Conservation (phyloP, 768 basidiomycete genomes). For the Leccinum uliginosum region DNA sequence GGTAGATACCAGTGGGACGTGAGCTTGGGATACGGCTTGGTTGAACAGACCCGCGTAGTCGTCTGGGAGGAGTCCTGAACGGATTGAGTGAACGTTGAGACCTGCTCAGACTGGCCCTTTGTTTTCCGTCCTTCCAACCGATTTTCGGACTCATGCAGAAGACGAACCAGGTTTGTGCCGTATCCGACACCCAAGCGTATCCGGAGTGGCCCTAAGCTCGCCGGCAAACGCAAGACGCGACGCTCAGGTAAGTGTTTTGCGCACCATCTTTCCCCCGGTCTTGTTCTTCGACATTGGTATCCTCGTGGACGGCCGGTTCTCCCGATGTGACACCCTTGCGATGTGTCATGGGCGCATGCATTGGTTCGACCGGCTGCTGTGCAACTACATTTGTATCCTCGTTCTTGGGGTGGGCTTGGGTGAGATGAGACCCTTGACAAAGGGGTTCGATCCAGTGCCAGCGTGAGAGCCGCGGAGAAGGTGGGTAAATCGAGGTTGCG, state of each 20-base stretch:
- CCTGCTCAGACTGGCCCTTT: conserved; percentile 86
- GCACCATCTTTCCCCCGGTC: conserved; percentile 45
- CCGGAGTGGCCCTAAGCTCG: conserved; percentile 80
- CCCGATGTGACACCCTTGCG: conserved; percentile 74
- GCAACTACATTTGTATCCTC: conserved; percentile 95
- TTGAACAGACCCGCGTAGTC: conserved; percentile 52
- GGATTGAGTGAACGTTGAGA: conserved; percentile 56
- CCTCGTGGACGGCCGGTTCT: conserved; percentile 39
- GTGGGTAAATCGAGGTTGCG: conserved; percentile 80
- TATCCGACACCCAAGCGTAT: conserved; percentile 83
- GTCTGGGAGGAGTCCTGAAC: conserved; percentile 46
- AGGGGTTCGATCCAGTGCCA: conserved; percentile 73
- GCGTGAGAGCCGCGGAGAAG: conserved; percentile 64
- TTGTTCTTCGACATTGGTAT: conserved; percentile 34
- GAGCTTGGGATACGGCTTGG: conserved; percentile 52
- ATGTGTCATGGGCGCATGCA: conserved; percentile 87
- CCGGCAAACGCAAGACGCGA: conserved; percentile 72
- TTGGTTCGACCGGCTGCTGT: conserved; percentile 90
- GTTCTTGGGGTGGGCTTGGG: conserved; percentile 85
- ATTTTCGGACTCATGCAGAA: conserved; percentile 95
- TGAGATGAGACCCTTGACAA: conserved; percentile 91
- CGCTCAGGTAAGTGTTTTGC: conserved; percentile 26
- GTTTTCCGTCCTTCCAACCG: conserved; percentile 90
- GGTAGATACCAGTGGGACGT: conserved; percentile 73
- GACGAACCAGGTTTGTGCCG: conserved; percentile 78